Evolutionary conservation across 805 yeast species (phyloP).

Genomic region (Lipomyces sp.): DNA sequence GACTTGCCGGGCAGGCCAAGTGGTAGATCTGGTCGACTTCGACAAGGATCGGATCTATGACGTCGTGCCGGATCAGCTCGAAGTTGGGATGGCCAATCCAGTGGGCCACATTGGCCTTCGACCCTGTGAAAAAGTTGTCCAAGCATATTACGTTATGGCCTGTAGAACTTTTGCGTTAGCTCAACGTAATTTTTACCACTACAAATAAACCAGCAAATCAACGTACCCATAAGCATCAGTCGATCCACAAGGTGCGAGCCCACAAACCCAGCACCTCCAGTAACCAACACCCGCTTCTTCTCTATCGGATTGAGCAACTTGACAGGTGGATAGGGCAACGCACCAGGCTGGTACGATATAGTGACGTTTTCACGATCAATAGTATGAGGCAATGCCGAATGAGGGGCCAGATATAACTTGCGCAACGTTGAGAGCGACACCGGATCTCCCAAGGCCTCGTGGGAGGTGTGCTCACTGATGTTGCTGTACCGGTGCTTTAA

Average conservation of each 20-base stretch:
- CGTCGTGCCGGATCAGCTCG: constrained; percentile 42
- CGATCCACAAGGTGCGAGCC: constrained; percentile 43
- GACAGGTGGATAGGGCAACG: constrained; percentile 38
- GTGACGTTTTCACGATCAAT: constrained; percentile 26
- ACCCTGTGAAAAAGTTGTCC: constrained; percentile 42
- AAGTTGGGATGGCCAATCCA: constrained; percentile 44
- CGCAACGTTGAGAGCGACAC: constrained; percentile 21
- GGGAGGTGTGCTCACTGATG: constrained; percentile 12
- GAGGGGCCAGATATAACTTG: constrained; percentile 31
- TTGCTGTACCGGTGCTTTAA: constrained; percentile 24
- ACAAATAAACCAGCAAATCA: neutral
- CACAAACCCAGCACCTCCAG: constrained; percentile 43
- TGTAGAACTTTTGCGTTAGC: neutral
- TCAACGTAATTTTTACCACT: neutral
- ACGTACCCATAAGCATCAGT: constrained; percentile 39
- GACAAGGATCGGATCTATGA: constrained; percentile 41
- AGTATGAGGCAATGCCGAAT: constrained; percentile 32
- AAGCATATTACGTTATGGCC: constrained; percentile 41
- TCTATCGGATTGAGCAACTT: constrained; percentile 40
- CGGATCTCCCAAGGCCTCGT: neutral
- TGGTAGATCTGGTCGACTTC: constrained; percentile 43
- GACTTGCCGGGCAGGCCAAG: constrained; percentile 43
- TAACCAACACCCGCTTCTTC: constrained; percentile 40
- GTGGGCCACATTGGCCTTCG: constrained; percentile 40
- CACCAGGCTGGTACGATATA: constrained; percentile 31